A percentile compares a stretch with the other conserved stretches of the same genome.
phyloP scores from a whole-genome alignment of 129 eudicot genomes.

The Flaveria linearis region DNA sequence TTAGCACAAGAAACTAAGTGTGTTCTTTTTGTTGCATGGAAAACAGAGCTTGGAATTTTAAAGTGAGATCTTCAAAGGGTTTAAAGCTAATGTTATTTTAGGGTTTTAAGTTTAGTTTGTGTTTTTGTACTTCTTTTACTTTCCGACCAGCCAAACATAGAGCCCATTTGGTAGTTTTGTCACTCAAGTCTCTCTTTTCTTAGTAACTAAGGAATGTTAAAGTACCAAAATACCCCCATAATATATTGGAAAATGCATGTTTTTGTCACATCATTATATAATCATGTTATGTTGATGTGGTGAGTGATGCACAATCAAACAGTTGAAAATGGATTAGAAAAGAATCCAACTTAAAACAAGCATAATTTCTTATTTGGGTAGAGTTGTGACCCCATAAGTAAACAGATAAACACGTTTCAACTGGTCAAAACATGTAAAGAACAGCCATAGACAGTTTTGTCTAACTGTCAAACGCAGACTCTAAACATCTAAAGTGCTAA shows the following conservation, averaged over 20 bases:
- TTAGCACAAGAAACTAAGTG: slow-evolving; percentile 43
- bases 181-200: slow-evolving; percentile 56
- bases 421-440: too few species aligned
- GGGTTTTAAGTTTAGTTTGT: slow-evolving; percentile 39
- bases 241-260: not conserved
- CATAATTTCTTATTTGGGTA: too few species aligned
- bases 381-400: too few species aligned
- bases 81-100: slow-evolving; percentile 60
- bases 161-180: slow-evolving; percentile 50
- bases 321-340: too few species aligned
- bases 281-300: not conserved
- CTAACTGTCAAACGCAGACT: too few species aligned
- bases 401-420: too few species aligned
- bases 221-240: slow-evolving; percentile 37
- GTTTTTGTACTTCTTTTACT: slow-evolving; percentile 42
- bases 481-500: too few species aligned
- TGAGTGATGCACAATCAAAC: not conserved
- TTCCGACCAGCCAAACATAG: slow-evolving; percentile 52
- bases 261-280: not conserved
- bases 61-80: slow-evolving; percentile 70
- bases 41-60: slow-evolving; percentile 80
- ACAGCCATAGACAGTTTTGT: too few species aligned
- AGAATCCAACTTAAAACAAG: too few species aligned
- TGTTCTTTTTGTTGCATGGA: slow-evolving; percentile 65
- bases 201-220: slow-evolving; percentile 60